A percentile compares a stretch with the other conserved stretches of the same genome.
Evolutionary conservation across 345 rosid species (phyloP).

Genomic region (Sonneratia alba): DNA sequence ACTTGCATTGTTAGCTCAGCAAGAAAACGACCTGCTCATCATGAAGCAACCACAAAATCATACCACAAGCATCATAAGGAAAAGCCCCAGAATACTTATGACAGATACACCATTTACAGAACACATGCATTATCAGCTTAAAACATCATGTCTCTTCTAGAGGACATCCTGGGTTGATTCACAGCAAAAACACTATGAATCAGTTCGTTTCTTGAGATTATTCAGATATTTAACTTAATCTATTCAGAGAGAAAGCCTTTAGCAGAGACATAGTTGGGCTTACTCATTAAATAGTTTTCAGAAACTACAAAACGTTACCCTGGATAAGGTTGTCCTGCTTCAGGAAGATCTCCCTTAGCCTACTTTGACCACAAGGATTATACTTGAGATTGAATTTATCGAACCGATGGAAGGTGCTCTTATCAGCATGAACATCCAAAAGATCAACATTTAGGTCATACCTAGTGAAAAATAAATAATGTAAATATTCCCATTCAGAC

Average conservation of each 20-base stretch:
- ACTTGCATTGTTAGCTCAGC: constrained; percentile 94
- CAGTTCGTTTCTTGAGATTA: neutral
- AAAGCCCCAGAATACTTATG: neutral
- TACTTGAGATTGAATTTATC: constrained; percentile 98
- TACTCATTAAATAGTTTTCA: neutral
- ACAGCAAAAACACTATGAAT: neutral
- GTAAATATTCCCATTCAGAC: neutral
- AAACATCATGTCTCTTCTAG: neutral
- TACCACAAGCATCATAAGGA: neutral
- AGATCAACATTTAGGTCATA: constrained; percentile 94
- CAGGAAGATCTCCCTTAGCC: constrained; percentile 98
- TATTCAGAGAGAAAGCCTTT: neutral
- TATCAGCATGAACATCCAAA: constrained; percentile 98
- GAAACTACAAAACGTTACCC: constrained; percentile 31
- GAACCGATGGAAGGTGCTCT: constrained; percentile 98
- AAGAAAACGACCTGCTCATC: constrained; percentile 78
- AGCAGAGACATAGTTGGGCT: neutral
- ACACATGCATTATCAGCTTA: neutral
- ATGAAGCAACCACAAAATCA: neutral
- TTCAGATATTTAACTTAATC: neutral
- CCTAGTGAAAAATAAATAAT: constrained; percentile 28
- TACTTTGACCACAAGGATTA: constrained; percentile 99
- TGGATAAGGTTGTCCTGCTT: constrained; percentile 99
- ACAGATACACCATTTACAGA: neutral
- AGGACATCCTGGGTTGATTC: neutral